Evolutionary conservation across 306 rosid genomes (phyloP), one percentile per base, ranked within the genome.

Genomic region (Delonix regia): DNA sequence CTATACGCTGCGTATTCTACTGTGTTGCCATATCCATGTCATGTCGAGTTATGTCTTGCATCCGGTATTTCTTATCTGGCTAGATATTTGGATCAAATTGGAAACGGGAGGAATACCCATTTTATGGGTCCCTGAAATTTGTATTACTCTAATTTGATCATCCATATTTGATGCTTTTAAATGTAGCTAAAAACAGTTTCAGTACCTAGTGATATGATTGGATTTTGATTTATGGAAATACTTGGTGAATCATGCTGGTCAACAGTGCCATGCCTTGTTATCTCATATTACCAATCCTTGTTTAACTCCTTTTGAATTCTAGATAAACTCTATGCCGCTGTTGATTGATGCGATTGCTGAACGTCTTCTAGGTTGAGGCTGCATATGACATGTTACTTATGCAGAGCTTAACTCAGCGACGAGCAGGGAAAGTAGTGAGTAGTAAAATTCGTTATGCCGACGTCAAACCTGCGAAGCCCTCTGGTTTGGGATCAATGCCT

Each of bases 371-470:
- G 99, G 96, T 85, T 49, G 99, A 95, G 87, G 97, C 99, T 69
- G 99, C 99, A n/a, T 95, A 95, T 81, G 99, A 95, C 74, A 95
- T 91, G 90, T 81, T 95, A 75, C 99, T 95, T 49, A 89, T 95
- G 99, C 88, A 89, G 89, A 95, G 99, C 89, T 83, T 95, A 78
- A 87, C 89, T 44, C 98, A 88, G 85, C 89, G 99, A 27, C 90
- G 98, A 59, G 92, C 94, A 0, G 99, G 99, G 70, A 95, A 90
- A 79, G 98, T 95, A 73, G 96, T 79, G 51, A 87, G 44, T 81
- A 95, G 91, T 72, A 78, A 69, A 38, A 87, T 95, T 80, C 98
- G 98, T 18, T 95, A 89, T 78, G 99, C 99, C 62, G 99, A 95
- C 80, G 97, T 91, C 39, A 95, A 95, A 82, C 86, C 94, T n/a